A percentile compares a stretch with the other conserved stretches of the same genome.
phyloP scores from a whole-genome alignment of 371 early-diverging fungal species.

The Syncephalastrum sp. region DNA sequence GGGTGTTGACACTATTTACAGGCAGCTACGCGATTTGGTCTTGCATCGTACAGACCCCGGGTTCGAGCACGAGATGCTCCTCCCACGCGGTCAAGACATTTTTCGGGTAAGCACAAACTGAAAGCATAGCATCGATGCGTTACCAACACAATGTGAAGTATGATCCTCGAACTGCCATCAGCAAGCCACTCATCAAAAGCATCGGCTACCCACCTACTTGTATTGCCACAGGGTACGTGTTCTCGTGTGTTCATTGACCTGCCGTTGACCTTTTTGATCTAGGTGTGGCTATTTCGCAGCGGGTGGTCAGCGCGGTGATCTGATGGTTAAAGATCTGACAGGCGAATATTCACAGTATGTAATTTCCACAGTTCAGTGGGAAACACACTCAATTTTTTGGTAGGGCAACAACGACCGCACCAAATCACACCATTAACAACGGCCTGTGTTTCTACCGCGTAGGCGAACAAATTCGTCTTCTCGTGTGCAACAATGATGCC shows the following conservation, averaged over 20 bases:
- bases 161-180: conserved; percentile 58
- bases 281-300: conserved; percentile 82
- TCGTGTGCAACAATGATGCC: conserved; percentile 94
- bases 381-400: conserved; percentile 1
- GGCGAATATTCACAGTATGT: conserved; percentile 62
- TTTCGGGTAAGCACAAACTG: conserved; percentile 24
- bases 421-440: conserved; percentile 91
- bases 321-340: conserved; percentile 74
- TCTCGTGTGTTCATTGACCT: background rate
- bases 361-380: background rate
- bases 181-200: conserved; percentile 46
- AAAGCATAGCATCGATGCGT: background rate
- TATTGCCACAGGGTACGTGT: conserved; percentile 63
- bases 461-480: conserved; percentile 61
- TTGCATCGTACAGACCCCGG: conserved; percentile 54
- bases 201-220: conserved; percentile 82
- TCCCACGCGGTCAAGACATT: conserved; percentile 41
- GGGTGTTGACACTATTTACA: conserved; percentile 19
- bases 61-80: conserved; percentile 28
- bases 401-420: conserved; percentile 71
- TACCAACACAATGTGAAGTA: conserved; percentile 30
- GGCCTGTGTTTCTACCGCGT: conserved; percentile 77
- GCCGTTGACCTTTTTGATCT: background rate
- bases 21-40: conserved; percentile 93
- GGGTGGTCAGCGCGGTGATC: conserved; percentile 88